Percentiles rank a stretch among this genome's conserved stretches.
Conservation (phyloP, 1,284 basidiomycete species). For the Cryptococcus sp. region DNA sequence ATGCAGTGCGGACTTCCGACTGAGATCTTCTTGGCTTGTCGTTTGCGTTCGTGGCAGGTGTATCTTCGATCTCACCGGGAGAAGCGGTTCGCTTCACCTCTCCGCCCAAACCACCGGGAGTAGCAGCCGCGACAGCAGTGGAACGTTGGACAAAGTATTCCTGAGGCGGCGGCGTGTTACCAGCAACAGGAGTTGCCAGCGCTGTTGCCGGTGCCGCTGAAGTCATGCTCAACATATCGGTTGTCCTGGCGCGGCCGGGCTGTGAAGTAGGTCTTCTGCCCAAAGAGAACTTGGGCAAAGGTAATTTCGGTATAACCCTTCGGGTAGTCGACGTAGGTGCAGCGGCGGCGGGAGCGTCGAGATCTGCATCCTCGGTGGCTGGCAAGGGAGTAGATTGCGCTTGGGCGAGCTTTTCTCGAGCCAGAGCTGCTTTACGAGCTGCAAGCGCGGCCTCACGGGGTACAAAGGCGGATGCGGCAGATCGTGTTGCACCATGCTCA, state of each 20-base stretch:
- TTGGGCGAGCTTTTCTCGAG: slow-evolving; percentile 26
- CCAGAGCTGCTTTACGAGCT: slow-evolving; percentile 35
- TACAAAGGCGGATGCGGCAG: slow-evolving; percentile 35
- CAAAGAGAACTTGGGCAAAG: slow-evolving; percentile 31
- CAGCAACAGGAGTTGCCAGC: neutral
- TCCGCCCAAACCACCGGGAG: neutral
- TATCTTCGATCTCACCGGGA: slow-evolving; percentile 3
- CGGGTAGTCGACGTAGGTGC: slow-evolving; percentile 3
- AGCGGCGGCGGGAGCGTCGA: slow-evolving; percentile 13
- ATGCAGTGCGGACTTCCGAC: slow-evolving; percentile 8
- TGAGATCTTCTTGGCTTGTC: slow-evolving; percentile 2
- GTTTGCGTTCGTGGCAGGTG: neutral
- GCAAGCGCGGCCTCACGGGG: slow-evolving; percentile 38
- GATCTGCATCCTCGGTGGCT: slow-evolving; percentile 20
- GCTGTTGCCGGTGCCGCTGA: slow-evolving; percentile 3
- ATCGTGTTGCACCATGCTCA: slow-evolving; percentile 27
- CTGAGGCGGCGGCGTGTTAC: no score
- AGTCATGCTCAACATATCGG: slow-evolving; percentile 4
- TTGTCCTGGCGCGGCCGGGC: slow-evolving; percentile 25
- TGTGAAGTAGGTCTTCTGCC: slow-evolving; percentile 27
- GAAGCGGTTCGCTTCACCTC: slow-evolving; percentile 11
- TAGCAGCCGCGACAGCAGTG: neutral
- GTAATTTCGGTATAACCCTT: slow-evolving; percentile 27
- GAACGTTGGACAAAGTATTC: neutral
- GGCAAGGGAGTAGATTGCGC: slow-evolving; percentile 28